Evolutionary conservation across 2,329 filamentous ascomycete species (phyloP).

Genomic region (Pseudopyrenochaeta lycopersici): DNA sequence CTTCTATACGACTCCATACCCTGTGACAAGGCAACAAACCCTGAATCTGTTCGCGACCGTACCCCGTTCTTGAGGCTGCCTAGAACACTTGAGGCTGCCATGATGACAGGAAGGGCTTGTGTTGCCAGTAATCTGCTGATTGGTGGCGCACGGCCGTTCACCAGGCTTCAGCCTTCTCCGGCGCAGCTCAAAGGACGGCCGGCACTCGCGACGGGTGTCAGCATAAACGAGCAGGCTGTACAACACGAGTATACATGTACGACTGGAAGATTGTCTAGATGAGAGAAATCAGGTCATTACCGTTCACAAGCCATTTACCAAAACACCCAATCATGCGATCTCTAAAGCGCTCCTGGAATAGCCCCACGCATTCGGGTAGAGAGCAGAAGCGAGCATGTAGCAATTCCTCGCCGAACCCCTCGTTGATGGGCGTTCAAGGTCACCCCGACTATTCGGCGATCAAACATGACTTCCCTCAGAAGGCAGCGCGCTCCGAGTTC

Average conservation of each 20-base stretch:
- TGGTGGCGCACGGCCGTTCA: constrained; percentile 2
- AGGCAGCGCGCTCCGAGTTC: background rate
- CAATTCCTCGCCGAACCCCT: background rate
- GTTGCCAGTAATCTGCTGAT: constrained; percentile 8
- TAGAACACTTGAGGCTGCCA: background rate
- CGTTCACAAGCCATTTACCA: background rate
- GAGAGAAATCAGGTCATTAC: background rate
- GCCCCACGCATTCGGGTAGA: background rate
- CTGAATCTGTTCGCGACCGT: background rate
- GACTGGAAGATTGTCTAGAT: background rate
- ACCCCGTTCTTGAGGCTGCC: background rate
- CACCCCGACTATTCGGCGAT: background rate
- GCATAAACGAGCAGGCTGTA: constrained; percentile 3
- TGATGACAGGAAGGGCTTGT: background rate
- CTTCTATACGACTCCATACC: background rate
- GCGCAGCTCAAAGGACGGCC: constrained; percentile 1
- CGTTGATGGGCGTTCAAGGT: background rate
- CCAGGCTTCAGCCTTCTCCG: constrained; percentile 3
- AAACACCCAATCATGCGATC: background rate
- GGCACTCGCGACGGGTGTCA: constrained; percentile 2
- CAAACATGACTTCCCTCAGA: background rate
- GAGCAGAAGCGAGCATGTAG: constrained; percentile 11
- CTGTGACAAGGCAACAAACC: background rate
- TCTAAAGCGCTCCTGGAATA: constrained; percentile 9
- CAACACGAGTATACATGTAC: constrained; percentile 14